phyloP scores from a whole-genome alignment of 441 rosid species.

The Kokia cookei region DNA sequence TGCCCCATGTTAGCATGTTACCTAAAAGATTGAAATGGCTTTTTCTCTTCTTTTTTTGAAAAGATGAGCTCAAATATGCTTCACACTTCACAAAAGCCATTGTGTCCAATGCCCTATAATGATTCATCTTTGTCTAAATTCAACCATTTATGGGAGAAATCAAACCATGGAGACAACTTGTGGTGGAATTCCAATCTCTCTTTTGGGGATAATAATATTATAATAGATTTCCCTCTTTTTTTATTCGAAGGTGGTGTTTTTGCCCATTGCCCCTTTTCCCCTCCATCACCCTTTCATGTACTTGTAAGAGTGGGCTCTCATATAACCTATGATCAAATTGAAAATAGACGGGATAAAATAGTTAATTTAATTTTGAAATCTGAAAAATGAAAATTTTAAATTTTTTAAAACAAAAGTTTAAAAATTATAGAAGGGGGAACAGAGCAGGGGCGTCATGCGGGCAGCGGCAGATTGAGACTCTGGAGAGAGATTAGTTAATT shows the following conservation, averaged over 20 bases:
- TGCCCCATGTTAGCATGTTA: slow-evolving; percentile 10
- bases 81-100: not conserved
- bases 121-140: not conserved
- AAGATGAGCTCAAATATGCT: slow-evolving; percentile 9
- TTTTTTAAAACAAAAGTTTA: fast-evolving
- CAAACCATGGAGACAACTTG: not conserved
- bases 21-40: slow-evolving; percentile 12
- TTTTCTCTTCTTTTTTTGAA: not conserved
- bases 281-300: not conserved
- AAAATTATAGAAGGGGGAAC: too few relatives aligned
- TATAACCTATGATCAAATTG: not conserved
- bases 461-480: too few relatives aligned
- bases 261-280: not conserved
- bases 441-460: too few relatives aligned
- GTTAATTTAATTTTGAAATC: too few relatives aligned
- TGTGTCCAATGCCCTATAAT: not conserved
- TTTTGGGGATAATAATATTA: not conserved
- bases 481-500: too few relatives aligned
- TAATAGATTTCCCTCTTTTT: not conserved
- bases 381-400: fast-evolving
- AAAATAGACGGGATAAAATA: too few relatives aligned
- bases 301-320: not conserved
- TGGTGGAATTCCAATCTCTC: not conserved
- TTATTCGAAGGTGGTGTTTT: not conserved
- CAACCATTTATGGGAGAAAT: not conserved